Conservation (phyloP, 2,329 filamentous ascomycete genomes). For the Bipolaris oryzae region DNA sequence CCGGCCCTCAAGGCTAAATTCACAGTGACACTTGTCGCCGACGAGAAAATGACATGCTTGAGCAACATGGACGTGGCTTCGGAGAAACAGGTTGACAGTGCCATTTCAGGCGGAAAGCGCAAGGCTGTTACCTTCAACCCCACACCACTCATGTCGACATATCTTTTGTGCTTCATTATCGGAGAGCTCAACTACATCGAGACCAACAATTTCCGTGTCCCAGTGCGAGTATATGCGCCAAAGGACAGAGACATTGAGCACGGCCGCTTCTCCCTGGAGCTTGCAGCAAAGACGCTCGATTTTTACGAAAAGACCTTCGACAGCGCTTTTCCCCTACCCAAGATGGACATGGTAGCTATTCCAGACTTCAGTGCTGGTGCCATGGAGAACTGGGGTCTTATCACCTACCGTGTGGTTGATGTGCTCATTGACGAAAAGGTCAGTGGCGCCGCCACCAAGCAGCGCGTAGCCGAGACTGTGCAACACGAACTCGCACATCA, state of each 20-base stretch:
- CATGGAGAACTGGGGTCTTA: slow-evolving; percentile 98
- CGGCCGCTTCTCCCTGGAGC: slow-evolving; percentile 85
- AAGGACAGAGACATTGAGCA: slow-evolving; percentile 89
- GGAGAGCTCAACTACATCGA: slow-evolving; percentile 94
- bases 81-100: slow-evolving; percentile 73
- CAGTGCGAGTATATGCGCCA: slow-evolving; percentile 91
- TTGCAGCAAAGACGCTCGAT: slow-evolving; percentile 85
- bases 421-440: slow-evolving; percentile 90
- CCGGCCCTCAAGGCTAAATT: slow-evolving; percentile 92
- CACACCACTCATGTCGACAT: slow-evolving; percentile 94
- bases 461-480: slow-evolving; percentile 92
- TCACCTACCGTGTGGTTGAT: slow-evolving; percentile 93
- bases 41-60: slow-evolving; percentile 87
- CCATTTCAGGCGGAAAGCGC: slow-evolving; percentile 67
- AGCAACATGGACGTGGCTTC: slow-evolving; percentile 96
- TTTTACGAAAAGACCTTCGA: slow-evolving; percentile 97
- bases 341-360: slow-evolving; percentile 97
- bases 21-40: slow-evolving; percentile 87
- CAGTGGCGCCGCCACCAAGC: slow-evolving; percentile 85
- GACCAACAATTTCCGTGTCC: slow-evolving; percentile 87
- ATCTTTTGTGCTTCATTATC: slow-evolving; percentile 91
- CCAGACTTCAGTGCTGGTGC: slow-evolving; percentile 94
- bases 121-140: slow-evolving; percentile 92
- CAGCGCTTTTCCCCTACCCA: slow-evolving; percentile 82
- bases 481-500: slow-evolving; percentile 97